Conservation (phyloP, 306 rosid genomes). For the Lathyrus sativus region DNA sequence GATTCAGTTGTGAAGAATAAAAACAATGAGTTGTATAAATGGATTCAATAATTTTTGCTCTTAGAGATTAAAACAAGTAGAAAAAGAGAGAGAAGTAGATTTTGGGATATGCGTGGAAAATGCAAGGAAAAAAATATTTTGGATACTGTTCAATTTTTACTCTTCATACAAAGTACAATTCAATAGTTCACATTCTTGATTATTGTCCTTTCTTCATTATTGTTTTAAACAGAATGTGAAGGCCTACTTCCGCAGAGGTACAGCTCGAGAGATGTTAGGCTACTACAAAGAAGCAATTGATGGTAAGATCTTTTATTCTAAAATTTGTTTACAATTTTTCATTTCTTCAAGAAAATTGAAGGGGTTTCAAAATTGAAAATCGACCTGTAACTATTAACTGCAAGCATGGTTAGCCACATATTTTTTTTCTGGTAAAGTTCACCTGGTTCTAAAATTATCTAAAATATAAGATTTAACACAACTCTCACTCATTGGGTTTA, state of each 20-base stretch:
- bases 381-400: not conserved
- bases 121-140: slow-evolving; percentile 9
- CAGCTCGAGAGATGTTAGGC: slow-evolving; percentile 93
- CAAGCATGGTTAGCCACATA: not conserved
- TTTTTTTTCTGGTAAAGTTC: slow-evolving; percentile 1
- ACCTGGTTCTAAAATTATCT: not conserved
- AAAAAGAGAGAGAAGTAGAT: slow-evolving; percentile 1
- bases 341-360: slow-evolving; percentile 18
- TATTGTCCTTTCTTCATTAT: slow-evolving; percentile 13
- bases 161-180: not conserved
- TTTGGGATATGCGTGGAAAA: slow-evolving; percentile 15
- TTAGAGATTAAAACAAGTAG: not conserved
- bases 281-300: slow-evolving; percentile 90
- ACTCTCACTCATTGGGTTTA: not conserved
- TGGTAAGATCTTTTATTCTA: slow-evolving; percentile 52
- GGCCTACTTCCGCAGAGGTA: slow-evolving; percentile 90
- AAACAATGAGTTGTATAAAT: no score
- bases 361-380: not conserved
- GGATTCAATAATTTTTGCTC: no score
- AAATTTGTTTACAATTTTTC: slow-evolving; percentile 13
- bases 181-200: slow-evolving; percentile 15
- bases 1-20: slow-evolving; percentile 1
- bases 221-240: slow-evolving; percentile 75
- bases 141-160: not conserved
- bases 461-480: not conserved